Percentiles rank a stretch among this genome's conserved stretches.
Conservation (phyloP, 2,329 filamentous ascomycete genomes). For the Venturia effusa region DNA sequence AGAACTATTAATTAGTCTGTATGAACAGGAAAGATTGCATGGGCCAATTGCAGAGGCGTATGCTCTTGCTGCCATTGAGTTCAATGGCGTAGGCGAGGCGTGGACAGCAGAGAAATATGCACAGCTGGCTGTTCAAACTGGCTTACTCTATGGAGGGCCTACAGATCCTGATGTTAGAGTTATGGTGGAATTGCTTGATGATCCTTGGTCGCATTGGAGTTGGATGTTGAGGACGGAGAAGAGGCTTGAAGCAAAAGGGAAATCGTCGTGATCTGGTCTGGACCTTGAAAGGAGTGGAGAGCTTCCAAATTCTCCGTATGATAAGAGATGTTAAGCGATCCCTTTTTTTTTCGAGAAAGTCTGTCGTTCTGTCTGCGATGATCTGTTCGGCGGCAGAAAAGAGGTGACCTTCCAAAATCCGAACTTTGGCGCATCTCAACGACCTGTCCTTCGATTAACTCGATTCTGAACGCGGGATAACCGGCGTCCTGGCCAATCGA, state of each 20-base stretch:
- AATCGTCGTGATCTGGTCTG: neutral
- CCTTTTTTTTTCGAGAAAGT: too few species aligned
- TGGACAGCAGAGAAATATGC: constrained; percentile 25
- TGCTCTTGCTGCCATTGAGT: constrained; percentile 28
- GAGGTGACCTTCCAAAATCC: too few species aligned
- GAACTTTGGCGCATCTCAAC: too few species aligned
- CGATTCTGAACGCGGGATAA: too few species aligned
- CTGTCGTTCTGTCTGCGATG: too few species aligned
- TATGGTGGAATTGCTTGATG: constrained; percentile 24
- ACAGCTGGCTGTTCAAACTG: constrained; percentile 18
- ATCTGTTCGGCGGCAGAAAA: too few species aligned
- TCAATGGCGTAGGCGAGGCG: constrained; percentile 26
- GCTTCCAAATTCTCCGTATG: too few species aligned
- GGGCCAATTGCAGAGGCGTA: constrained; percentile 26
- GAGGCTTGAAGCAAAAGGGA: constrained; percentile 2
- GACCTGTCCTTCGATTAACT: too few species aligned
- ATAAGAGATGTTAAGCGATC: too few species aligned
- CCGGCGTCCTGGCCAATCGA: too few species aligned
- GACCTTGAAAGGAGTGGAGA: too few species aligned
- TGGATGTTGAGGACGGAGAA: constrained; percentile 13
- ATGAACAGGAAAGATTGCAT: constrained; percentile 25
- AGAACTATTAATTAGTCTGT: constrained; percentile 27
- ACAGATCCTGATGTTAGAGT: constrained; percentile 22
- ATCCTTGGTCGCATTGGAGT: constrained; percentile 21
- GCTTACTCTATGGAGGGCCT: constrained; percentile 18